Percentiles rank a stretch among this genome's conserved stretches.
Evolutionary conservation across 2,329 filamentous ascomycete species (phyloP).

Genomic region (Trichophyton rubrum): DNA sequence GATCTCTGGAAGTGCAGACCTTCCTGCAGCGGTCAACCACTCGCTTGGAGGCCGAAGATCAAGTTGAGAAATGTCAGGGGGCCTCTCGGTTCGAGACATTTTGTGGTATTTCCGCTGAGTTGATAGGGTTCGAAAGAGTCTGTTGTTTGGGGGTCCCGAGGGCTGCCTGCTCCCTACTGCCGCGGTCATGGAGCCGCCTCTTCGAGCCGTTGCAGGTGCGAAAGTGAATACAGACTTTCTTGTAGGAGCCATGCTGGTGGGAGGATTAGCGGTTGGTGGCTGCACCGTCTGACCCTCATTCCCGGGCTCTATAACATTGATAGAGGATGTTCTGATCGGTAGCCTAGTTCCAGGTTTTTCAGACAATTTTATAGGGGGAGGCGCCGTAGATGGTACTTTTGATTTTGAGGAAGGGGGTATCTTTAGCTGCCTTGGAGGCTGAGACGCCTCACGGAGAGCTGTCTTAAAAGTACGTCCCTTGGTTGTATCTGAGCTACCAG

Average conservation of each 20-base stretch:
- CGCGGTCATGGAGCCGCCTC: neutral
- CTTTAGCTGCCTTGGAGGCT: neutral
- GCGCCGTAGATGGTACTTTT: neutral
- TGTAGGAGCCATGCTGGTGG: neutral
- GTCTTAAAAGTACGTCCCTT: neutral
- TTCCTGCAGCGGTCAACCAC: constrained; percentile 14
- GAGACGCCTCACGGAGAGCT: neutral
- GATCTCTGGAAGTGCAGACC: neutral
- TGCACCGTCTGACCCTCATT: neutral
- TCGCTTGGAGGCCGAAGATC: constrained; percentile 27
- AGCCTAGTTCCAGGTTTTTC: neutral
- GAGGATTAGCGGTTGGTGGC: neutral
- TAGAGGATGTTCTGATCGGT: neutral
- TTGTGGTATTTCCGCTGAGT: constrained; percentile 22
- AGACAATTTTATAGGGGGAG: neutral
- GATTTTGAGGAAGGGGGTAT: neutral
- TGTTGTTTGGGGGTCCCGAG: neutral
- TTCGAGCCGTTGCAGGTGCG: neutral
- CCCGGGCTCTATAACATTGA: neutral
- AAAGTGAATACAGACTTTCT: neutral
- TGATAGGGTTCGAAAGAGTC: constrained; percentile 17
- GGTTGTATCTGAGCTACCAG: neutral
- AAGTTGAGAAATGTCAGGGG: constrained; percentile 26
- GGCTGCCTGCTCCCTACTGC: neutral
- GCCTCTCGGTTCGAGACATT: constrained; percentile 21